phyloP scores from a whole-genome alignment of 78 protist genomes.

The Emiliania huxleyi region DNA sequence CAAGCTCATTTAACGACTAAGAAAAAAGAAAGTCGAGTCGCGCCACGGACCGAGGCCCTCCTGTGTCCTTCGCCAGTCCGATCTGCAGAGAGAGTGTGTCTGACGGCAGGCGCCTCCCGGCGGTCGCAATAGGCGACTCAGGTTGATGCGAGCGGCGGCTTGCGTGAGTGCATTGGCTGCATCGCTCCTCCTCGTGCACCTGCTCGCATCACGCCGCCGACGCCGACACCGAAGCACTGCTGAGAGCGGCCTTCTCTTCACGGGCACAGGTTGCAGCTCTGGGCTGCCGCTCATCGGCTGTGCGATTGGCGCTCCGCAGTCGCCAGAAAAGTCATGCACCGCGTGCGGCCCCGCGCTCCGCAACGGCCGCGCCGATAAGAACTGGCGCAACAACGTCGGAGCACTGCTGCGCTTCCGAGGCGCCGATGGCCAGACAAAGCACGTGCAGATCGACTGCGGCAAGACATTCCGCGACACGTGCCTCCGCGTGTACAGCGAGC shows the following conservation, averaged over 20 bases:
- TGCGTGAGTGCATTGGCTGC: too few species aligned
- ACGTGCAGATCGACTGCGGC: slow-evolving; percentile 29
- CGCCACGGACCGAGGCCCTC: too few species aligned
- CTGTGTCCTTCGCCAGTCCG: too few species aligned
- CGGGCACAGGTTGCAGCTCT: background rate
- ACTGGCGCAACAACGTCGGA: background rate
- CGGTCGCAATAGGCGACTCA: too few species aligned
- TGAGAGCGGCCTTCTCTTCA: background rate
- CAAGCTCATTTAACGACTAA: too few species aligned
- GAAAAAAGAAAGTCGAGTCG: too few species aligned
- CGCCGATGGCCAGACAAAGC: background rate
- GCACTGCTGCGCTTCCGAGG: background rate
- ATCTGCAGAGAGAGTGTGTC: too few species aligned
- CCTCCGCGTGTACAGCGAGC: background rate
- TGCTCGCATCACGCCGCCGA: too few species aligned
- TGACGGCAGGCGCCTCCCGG: too few species aligned
- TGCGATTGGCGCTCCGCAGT: background rate
- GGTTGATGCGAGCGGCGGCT: too few species aligned
- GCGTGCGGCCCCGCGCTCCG: background rate
- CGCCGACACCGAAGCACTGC: too few species aligned
- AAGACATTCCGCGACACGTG: slow-evolving; percentile 8
- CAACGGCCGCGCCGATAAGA: background rate
- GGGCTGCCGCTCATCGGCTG: background rate
- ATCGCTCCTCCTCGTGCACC: too few species aligned
- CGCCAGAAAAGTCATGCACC: background rate